Percentiles rank a stretch among this genome's conserved stretches.
These are phyloP conservation scores for Colletotrichum gloeosporioides DNA, from an alignment of 2,329 filamentous ascomycete species.

Conservation along the genomic window DNA sequence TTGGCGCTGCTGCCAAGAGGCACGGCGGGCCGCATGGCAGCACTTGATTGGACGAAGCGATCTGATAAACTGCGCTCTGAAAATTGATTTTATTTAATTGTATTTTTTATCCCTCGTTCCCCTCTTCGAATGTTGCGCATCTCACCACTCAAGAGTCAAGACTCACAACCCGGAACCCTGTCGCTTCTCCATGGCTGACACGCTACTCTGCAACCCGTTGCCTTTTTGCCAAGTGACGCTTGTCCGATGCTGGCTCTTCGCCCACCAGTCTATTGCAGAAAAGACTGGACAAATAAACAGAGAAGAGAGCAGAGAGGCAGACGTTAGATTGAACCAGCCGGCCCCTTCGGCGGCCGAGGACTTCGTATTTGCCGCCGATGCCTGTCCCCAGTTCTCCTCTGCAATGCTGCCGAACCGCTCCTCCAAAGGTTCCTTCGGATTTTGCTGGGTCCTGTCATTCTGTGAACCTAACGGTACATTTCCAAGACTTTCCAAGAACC, in stretches of 20 bases:
- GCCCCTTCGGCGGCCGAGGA: conserved; percentile 3
- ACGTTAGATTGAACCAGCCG: not conserved
- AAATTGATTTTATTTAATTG: not conserved
- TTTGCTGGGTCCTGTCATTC: not conserved
- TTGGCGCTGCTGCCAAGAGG: conserved; percentile 9
- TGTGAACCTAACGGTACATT: not conserved
- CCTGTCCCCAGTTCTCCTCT: not conserved
- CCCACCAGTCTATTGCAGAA: not conserved
- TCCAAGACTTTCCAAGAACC: not conserved
- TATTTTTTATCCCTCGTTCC: not conserved
- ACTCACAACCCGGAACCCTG: not conserved
- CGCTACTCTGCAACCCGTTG: not conserved
- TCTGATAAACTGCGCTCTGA: conserved; percentile 4
- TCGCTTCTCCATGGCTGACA: not conserved
- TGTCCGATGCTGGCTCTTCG: not conserved
- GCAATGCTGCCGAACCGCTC: not conserved
- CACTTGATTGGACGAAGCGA: not conserved
- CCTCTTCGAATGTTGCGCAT: not conserved
- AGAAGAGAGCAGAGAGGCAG: rapidly evolving
- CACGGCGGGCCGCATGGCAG: not conserved
- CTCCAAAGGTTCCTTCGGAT: not conserved
- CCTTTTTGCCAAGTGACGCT: not conserved
- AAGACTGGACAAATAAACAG: not conserved
- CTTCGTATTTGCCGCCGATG: conserved; percentile 4
- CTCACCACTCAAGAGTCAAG: not conserved